Evolutionary conservation across 2,329 filamentous ascomycete species (phyloP).

Genomic region (Colletotrichum ledebouriae): DNA sequence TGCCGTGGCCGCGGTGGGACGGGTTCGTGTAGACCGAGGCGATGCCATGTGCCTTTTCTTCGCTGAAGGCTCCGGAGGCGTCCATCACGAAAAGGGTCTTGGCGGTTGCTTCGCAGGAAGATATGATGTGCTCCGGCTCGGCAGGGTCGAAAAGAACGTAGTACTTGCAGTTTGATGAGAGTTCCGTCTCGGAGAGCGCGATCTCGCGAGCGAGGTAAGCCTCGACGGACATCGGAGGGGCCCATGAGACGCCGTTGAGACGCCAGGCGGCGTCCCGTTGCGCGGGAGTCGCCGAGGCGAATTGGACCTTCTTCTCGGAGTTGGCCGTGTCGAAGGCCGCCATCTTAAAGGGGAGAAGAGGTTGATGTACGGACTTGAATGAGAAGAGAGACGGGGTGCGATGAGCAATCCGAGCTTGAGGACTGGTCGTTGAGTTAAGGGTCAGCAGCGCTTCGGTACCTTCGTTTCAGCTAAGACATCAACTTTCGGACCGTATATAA

Average conservation of each 20-base stretch:
- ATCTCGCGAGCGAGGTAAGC: constrained; percentile 49
- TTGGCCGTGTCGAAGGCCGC: constrained; percentile 25
- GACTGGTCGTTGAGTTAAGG: neutral
- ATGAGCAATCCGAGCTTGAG: neutral
- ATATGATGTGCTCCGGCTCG: constrained; percentile 49
- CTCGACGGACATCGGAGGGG: constrained; percentile 47
- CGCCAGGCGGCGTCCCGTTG: constrained; percentile 49
- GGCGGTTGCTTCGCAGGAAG: constrained; percentile 49
- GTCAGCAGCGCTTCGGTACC: no score
- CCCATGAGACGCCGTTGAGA: constrained; percentile 50
- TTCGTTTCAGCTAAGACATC: constrained; percentile 21
- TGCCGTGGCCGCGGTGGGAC: constrained; percentile 50
- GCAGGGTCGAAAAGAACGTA: constrained; percentile 50
- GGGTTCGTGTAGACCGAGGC: constrained; percentile 54
- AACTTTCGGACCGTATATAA: neutral
- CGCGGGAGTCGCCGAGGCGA: constrained; percentile 48
- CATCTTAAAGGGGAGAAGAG: constrained; percentile 21
- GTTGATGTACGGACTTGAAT: neutral
- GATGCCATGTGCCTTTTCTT: constrained; percentile 50
- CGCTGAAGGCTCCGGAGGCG: constrained; percentile 44
- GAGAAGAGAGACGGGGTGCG: neutral
- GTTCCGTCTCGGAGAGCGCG: constrained; percentile 47
- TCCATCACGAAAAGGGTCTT: constrained; percentile 47
- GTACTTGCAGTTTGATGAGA: constrained; percentile 47
- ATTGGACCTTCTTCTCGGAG: constrained; percentile 44